Evolutionary conservation across 2,329 filamentous ascomycete genomes (phyloP).

Genomic region (Tolypocladium amazonense): DNA sequence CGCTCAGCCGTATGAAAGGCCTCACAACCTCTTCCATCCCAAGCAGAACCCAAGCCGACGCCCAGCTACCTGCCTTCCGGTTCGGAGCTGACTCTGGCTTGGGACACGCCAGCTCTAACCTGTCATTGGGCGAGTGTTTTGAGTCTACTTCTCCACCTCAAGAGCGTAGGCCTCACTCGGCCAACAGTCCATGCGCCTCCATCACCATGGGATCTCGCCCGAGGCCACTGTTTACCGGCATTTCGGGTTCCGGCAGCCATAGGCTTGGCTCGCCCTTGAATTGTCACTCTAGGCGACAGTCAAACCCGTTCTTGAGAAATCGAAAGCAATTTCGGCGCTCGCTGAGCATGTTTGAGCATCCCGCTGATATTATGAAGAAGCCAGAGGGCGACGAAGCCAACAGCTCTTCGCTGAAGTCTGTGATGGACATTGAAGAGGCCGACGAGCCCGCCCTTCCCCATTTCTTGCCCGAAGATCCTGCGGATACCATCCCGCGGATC

Average conservation of each 20-base stretch:
- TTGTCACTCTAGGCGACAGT: conserved; percentile 59
- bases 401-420: conserved; percentile 48
- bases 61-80: conserved; percentile 60
- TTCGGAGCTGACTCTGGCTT: conserved; percentile 43
- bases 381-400: conserved; percentile 42
- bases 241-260: conserved; percentile 39
- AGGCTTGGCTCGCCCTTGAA: conserved; percentile 67
- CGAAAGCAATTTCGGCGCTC: conserved; percentile 86
- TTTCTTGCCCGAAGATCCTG: conserved; percentile 68
- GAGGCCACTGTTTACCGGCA: conserved; percentile 54
- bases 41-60: conserved; percentile 49
- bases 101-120: conserved; percentile 21
- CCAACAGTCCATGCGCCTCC: conserved; percentile 45
- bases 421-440: conserved; percentile 74
- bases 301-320: conserved; percentile 62
- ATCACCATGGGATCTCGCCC: conserved; percentile 50
- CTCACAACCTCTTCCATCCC: conserved; percentile 58
- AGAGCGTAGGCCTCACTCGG: conserved; percentile 51
- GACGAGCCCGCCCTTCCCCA: conserved; percentile 70
- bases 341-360: conserved; percentile 95
- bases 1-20: conserved; percentile 63
- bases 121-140: conserved; percentile 73
- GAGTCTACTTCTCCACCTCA: conserved; percentile 62
- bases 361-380: conserved; percentile 80
- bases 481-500: conserved; percentile 83